Evolutionary conservation across 306 rosid species (phyloP).

Genomic region (Vigna reflexopilosa): DNA sequence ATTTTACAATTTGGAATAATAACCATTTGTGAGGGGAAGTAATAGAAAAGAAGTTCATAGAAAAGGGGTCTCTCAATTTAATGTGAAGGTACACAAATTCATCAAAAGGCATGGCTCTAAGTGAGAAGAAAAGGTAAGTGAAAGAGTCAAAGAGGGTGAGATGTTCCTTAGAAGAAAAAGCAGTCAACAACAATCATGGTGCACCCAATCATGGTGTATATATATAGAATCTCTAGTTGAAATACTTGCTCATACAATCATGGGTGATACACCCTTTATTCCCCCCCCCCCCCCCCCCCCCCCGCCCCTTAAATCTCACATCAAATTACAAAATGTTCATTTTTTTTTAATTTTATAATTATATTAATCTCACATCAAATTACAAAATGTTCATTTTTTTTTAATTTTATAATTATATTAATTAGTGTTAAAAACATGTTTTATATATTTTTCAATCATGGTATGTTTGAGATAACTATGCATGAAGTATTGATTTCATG

Average conservation of each 20-base stretch:
- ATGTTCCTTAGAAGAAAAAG: constrained; percentile 64
- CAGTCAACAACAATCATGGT: constrained; percentile 83
- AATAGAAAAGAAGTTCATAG: not conserved
- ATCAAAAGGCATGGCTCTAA: constrained; percentile 33
- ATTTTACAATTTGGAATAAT: too few species aligned
- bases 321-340: not conserved
- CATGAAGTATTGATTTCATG: too few species aligned
- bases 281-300: too few species aligned
- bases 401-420: too few species aligned
- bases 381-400: not conserved
- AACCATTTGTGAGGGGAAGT: not conserved
- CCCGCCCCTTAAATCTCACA: not conserved
- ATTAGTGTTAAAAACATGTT: too few species aligned
- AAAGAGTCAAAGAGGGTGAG: constrained; percentile 62
- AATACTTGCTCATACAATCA: constrained; percentile 52
- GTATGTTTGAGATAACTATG: too few species aligned
- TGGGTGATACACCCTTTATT: constrained; percentile 28
- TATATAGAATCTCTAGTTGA: constrained; percentile 63
- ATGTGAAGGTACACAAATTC: constrained; percentile 31
- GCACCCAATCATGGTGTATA: constrained; percentile 67
- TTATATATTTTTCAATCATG: too few species aligned
- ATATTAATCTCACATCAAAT: not conserved
- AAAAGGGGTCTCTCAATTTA: not conserved
- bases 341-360: too few species aligned
- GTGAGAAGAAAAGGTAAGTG: constrained; percentile 31